phyloP scores from a whole-genome alignment of 2,329 filamentous ascomycete species.

The Scopulariopsis brevicaulis region DNA sequence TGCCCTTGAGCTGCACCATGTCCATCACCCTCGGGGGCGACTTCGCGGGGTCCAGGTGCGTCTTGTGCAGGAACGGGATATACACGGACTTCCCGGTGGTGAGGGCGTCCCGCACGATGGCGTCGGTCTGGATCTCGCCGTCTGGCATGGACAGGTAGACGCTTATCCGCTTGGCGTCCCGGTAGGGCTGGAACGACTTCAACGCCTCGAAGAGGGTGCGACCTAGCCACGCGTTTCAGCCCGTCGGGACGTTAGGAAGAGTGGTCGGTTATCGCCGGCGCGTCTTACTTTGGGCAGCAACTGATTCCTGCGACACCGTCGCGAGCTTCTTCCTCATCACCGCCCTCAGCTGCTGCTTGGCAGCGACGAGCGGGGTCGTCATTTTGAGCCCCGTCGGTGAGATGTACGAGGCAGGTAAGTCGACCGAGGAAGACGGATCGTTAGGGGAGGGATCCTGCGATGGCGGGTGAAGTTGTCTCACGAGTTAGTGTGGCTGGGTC shows the following conservation, averaged over 20 bases:
- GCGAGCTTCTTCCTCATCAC: slow-evolving; percentile 58
- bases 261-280: background rate
- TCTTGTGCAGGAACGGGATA: slow-evolving; percentile 76
- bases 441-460: background rate
- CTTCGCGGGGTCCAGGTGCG: slow-evolving; percentile 28
- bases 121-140: slow-evolving; percentile 74
- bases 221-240: slow-evolving; percentile 34
- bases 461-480: background rate
- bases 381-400: slow-evolving; percentile 20
- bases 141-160: slow-evolving; percentile 90
- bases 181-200: slow-evolving; percentile 60
- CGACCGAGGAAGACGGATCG: background rate
- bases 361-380: slow-evolving; percentile 43
- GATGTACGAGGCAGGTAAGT: background rate
- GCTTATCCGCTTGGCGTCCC: slow-evolving; percentile 62
- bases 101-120: slow-evolving; percentile 74
- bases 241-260: background rate
- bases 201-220: slow-evolving; percentile 52
- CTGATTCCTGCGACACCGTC: slow-evolving; percentile 46
- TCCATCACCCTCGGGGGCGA: slow-evolving; percentile 72
- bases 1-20: slow-evolving; percentile 70
- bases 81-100: slow-evolving; percentile 72
- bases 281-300: slow-evolving; percentile 58
- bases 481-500: too few species aligned
- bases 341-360: slow-evolving; percentile 67